Evolutionary conservation across 345 rosid genomes (phyloP).

Genomic region (Acer saccharum): DNA sequence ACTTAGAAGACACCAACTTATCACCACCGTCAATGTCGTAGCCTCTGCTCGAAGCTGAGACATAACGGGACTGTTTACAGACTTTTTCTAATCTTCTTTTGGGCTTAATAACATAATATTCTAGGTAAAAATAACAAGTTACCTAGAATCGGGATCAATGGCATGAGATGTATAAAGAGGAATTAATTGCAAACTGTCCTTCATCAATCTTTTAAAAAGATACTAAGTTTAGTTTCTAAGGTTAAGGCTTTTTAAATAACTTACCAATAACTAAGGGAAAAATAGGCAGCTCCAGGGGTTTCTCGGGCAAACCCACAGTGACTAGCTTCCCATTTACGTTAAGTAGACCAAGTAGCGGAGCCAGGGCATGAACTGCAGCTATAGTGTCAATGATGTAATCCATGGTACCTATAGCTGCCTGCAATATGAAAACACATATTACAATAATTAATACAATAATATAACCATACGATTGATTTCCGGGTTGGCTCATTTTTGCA

Average conservation of each 20-base stretch:
- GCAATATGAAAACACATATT: conserved; percentile 19
- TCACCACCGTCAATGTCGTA: not conserved
- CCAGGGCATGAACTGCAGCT: conserved; percentile 77
- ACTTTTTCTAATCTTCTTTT: not conserved
- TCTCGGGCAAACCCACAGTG: conserved; percentile 72
- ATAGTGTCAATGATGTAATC: conserved; percentile 87
- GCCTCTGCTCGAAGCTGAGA: not conserved
- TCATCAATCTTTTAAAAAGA: not conserved
- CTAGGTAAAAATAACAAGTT: not conserved
- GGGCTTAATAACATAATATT: no score
- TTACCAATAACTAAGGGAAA: conserved; percentile 73
- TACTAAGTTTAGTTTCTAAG: not conserved
- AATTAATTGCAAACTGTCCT: not conserved
- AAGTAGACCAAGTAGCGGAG: conserved; percentile 65
- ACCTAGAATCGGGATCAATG: not conserved
- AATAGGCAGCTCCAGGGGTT: conserved; percentile 76
- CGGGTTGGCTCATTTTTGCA: not conserved
- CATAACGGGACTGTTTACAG: not conserved
- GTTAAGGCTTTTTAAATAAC: not conserved
- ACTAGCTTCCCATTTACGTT: conserved; percentile 76
- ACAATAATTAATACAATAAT: not conserved
- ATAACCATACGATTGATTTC: not conserved
- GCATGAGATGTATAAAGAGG: not conserved
- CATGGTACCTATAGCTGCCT: conserved; percentile 73
- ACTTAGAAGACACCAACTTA: not conserved